Evolutionary conservation across 257 asterid genomes (phyloP).

Genomic region (Solanum bukasovii): DNA sequence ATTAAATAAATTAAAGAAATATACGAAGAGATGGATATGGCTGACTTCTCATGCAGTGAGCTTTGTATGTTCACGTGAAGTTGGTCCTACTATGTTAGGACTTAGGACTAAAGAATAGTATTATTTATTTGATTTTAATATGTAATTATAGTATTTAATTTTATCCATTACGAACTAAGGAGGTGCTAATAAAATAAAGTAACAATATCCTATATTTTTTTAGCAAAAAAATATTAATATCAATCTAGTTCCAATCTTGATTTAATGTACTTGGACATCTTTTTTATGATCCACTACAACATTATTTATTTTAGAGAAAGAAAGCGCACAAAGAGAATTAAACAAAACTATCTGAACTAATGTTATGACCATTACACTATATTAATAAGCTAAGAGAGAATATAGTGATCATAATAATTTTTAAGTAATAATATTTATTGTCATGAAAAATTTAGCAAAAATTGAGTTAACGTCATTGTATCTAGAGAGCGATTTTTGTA

Average conservation of each 20-base stretch:
- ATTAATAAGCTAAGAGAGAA: no score
- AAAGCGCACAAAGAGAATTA: neutral
- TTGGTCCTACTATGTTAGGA: slow-evolving; percentile 54
- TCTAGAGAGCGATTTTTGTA: neutral
- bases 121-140: slow-evolving; percentile 1
- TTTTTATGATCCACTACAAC: slow-evolving; percentile 4
- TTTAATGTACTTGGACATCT: slow-evolving; percentile 50
- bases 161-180: slow-evolving; percentile 22
- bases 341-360: neutral
- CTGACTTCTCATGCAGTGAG: slow-evolving; percentile 53
- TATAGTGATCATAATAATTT: no score
- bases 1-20: slow-evolving; percentile 12
- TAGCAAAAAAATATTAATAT: slow-evolving; percentile 7
- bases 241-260: slow-evolving; percentile 27
- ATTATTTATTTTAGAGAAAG: neutral
- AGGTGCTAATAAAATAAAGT: slow-evolving; percentile 1
- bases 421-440: neutral
- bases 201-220: slow-evolving; percentile 13
- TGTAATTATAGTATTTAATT: slow-evolving; percentile 31
- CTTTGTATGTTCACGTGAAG: slow-evolving; percentile 67
- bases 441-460: neutral
- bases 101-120: slow-evolving; percentile 5
- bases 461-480: no score
- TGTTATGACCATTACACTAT: neutral
- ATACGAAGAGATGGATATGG: slow-evolving; percentile 12